A percentile compares a stretch with the other conserved stretches of the same genome.
Conservation (phyloP, 148 eudicot genomes). For the Fagopyrum tataricum region DNA sequence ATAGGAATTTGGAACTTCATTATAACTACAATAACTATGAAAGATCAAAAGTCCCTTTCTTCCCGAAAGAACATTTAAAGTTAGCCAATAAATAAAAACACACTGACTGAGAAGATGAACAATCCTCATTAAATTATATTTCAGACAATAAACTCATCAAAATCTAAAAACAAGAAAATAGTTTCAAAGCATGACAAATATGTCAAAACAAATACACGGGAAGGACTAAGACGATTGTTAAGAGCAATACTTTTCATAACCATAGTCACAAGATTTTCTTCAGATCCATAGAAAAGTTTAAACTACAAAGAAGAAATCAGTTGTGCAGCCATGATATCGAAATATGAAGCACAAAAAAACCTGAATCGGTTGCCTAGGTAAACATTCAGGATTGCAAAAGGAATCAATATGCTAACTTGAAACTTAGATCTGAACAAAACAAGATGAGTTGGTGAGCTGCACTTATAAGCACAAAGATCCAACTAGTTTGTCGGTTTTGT, state of each 20-base stretch:
- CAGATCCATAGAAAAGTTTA: not conserved
- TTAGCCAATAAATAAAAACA: not conserved
- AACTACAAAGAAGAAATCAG: not conserved
- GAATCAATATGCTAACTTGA: not conserved
- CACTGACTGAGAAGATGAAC: not conserved
- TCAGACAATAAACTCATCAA: not conserved
- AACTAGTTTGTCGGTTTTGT: not conserved
- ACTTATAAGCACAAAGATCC: not conserved
- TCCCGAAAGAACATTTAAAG: not conserved
- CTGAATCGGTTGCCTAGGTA: not conserved
- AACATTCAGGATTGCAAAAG: not conserved
- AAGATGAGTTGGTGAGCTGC: not conserved
- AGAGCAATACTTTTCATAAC: not conserved
- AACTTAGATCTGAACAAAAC: conserved; percentile 3
- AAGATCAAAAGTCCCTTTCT: no score
- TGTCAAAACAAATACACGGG: not conserved
- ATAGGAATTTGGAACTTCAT: not conserved
- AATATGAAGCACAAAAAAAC: not conserved
- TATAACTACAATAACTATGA: not conserved
- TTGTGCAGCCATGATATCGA: not conserved
- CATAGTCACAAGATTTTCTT: not conserved
- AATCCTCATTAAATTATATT: not conserved
- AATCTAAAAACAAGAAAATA: not conserved
- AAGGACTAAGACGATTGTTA: not conserved
- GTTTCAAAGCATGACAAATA: not conserved